Base-by-base conservation (phyloP, 2,329 filamentous ascomycete genomes). In the Alternaria postmessia region DNA sequence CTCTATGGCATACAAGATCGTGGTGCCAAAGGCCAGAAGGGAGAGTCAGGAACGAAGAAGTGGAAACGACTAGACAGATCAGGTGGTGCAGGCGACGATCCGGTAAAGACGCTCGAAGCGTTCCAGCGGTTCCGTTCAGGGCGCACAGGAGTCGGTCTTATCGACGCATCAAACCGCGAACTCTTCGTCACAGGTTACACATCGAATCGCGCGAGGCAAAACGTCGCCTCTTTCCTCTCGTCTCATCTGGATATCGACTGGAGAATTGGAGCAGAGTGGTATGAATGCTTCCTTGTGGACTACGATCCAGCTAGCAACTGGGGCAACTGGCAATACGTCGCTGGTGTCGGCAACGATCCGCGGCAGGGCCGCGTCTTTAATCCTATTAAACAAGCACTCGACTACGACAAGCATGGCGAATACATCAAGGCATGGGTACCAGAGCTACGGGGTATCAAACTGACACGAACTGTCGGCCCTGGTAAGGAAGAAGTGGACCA, bases 271-370 rank as follows among this genome's bases (percentile, higher is more conserved):
- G 92, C 91, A 0, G 91, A 94, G 74, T 94, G 90, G 90, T 94
- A 94, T 71, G 91, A 94, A 74, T 87, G 85, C 72, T 81, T 91
- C 71, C 82, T 94, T 3, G 82, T 89, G 30, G 92, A 95, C 73
- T 93, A 94, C 73, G 91, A 94, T 67, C 84, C 91, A 0, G 87
- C 86, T 14, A 90, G 85, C 60, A 94, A 94, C 67, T 94, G 91
- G 91, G 88, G 88, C 9, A 93, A 93, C 69, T 94, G 91, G 91
- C 91, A 93, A 75, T 94, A 94, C 62, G 87, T 92, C 0, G 85
- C 91, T 0, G 91, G 91, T 0, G 90, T 94, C 0, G 91, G 92
- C 7, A 94, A 93, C 65, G 91, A 94, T 66, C 91, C 91, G 0
- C 81, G 91, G 7, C 86, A 90, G 66, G 86, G 86, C 0, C 83